phyloP scores from a whole-genome alignment of 306 rosid species.

The Elaeagnus macrophylla region DNA sequence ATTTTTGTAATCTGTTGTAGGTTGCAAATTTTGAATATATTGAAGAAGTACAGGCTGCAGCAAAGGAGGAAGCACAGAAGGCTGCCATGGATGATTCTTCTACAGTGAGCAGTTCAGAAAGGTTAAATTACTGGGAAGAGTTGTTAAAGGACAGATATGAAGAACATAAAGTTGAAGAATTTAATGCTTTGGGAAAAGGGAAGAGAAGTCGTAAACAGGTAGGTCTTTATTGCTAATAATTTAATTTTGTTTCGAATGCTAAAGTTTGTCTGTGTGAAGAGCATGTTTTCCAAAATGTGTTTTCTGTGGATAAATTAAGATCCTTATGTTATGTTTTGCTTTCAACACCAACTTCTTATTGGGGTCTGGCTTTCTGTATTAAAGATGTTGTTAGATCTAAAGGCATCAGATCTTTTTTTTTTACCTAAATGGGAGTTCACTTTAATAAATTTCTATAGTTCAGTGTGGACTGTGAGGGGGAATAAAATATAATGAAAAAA shows the following conservation, averaged over 20 bases:
- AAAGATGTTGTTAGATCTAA: not conserved
- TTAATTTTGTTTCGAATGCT: not conserved
- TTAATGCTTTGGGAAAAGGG: conserved; percentile 84
- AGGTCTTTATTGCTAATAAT: conserved; percentile 9
- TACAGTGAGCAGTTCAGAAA: conserved; percentile 42
- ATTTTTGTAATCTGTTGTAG: conserved; percentile 31
- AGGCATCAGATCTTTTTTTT: not conserved
- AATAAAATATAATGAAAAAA: too few relatives aligned
- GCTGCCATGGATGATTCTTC: conserved; percentile 35
- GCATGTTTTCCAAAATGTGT: not conserved
- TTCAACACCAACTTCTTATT: not conserved
- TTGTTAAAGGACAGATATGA: conserved; percentile 72
- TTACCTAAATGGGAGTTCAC: not conserved
- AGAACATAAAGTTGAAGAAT: conserved; percentile 88
- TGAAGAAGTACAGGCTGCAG: conserved; percentile 73
- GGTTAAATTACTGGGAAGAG: conserved; percentile 86
- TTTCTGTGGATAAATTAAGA: not conserved
- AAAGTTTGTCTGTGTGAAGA: not conserved
- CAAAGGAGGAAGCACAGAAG: conserved; percentile 68
- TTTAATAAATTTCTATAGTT: too few relatives aligned
- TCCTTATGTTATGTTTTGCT: not conserved
- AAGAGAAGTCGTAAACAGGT: conserved; percentile 95
- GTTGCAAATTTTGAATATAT: conserved; percentile 97
- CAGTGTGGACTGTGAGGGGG: too few relatives aligned
- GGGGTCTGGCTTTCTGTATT: not conserved